Evolutionary conservation across 495 filamentous ascomycete genomes (phyloP).

Genomic region (Xeromyces bisporus): DNA sequence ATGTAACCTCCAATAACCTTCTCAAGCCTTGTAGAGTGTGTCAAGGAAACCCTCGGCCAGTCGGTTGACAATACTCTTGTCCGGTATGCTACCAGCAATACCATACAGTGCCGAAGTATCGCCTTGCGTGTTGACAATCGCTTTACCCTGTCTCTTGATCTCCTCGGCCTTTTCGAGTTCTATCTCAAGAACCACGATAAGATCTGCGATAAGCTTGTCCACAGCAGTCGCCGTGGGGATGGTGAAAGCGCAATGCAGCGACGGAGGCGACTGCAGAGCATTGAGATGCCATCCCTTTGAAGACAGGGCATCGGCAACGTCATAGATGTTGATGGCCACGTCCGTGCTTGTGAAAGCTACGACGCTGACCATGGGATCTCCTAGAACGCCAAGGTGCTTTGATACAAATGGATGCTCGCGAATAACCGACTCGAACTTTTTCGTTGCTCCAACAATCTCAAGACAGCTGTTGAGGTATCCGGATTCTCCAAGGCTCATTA

Average conservation of each 20-base stretch:
- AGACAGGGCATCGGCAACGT: slow-evolving; percentile 72
- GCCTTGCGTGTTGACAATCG: slow-evolving; percentile 29
- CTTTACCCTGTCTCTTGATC: slow-evolving; percentile 47
- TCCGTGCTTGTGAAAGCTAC: slow-evolving; percentile 67
- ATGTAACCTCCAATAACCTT: background rate
- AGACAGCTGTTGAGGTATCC: slow-evolving; percentile 78
- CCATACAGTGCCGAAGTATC: slow-evolving; percentile 87
- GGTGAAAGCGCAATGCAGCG: slow-evolving; percentile 95
- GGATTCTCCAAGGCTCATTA: slow-evolving; percentile 76
- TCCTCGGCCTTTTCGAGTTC: slow-evolving; percentile 64
- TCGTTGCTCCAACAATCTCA: slow-evolving; percentile 72
- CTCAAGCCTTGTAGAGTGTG: slow-evolving; percentile 82
- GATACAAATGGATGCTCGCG: slow-evolving; percentile 44
- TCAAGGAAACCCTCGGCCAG: slow-evolving; percentile 86
- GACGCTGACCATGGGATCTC: slow-evolving; percentile 74
- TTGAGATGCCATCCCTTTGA: slow-evolving; percentile 89
- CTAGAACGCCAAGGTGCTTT: slow-evolving; percentile 61
- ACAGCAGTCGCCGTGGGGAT: slow-evolving; percentile 65
- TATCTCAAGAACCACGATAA: slow-evolving; percentile 60
- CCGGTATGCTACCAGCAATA: slow-evolving; percentile 83
- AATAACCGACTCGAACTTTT: slow-evolving; percentile 68
- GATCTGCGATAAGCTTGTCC: slow-evolving; percentile 59
- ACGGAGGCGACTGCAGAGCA: slow-evolving; percentile 76
- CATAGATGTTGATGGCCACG: slow-evolving; percentile 59
- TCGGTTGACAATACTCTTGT: slow-evolving; percentile 86